Conservation (phyloP, 169 alveolate genomes). For the Perkinsus olseni region DNA sequence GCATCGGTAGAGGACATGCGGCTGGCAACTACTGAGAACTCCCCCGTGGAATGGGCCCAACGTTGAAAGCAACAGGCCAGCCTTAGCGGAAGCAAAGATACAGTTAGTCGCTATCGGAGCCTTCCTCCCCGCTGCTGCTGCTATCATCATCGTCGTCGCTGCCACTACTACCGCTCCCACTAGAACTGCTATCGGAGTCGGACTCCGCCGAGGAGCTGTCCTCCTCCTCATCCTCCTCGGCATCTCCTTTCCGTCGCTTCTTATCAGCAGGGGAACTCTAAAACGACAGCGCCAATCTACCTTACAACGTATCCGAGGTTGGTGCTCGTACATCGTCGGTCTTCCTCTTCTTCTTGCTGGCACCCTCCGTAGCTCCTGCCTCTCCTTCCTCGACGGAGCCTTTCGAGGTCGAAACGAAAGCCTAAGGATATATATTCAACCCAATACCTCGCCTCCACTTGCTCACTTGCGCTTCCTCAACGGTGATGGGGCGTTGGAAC, state of each 20-base stretch:
- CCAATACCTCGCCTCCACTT: neutral
- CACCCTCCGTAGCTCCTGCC: neutral
- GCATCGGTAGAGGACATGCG: neutral
- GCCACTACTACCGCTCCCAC: neutral
- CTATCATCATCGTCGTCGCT: neutral
- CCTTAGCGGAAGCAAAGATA: neutral
- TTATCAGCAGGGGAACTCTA: neutral
- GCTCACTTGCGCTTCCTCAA: neutral
- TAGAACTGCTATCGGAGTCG: neutral
- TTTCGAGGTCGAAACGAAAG: neutral
- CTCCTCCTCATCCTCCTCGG: neutral
- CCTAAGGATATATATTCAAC: neutral
- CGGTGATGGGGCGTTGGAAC: neutral
- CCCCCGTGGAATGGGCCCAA: too few species aligned
- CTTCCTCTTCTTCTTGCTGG: neutral
- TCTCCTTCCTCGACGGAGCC: neutral
- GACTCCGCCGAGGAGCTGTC: neutral
- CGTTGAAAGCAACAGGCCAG: neutral
- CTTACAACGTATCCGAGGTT: neutral
- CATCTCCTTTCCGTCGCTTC: neutral
- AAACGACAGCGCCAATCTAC: neutral
- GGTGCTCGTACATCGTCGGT: neutral
- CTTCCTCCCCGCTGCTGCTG: neutral
- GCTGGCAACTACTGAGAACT: neutral
- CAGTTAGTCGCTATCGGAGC: neutral